phyloP scores from a whole-genome alignment of 1,139 yeast species.

The Geotrichum bryndzae region DNA sequence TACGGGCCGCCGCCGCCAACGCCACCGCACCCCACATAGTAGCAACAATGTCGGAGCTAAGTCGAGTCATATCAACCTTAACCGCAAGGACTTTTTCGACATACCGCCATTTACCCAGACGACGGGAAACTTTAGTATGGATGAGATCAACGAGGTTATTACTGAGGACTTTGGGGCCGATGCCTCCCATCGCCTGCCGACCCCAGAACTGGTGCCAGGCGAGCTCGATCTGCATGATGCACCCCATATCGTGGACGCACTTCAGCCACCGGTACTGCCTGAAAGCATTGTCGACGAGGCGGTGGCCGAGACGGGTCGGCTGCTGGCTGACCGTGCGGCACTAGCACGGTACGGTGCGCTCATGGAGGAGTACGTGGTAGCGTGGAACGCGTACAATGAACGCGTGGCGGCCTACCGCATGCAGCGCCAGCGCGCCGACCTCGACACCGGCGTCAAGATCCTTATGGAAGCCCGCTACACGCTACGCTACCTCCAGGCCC shows the following conservation, averaged over 20 bases:
- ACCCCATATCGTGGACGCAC: background rate
- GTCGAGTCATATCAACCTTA: background rate
- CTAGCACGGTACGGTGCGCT: constrained; percentile 18
- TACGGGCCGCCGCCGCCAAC: background rate
- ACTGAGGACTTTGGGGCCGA: constrained; percentile 12
- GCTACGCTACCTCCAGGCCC: constrained; percentile 27
- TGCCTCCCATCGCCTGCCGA: background rate
- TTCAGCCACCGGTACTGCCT: constrained; percentile 17
- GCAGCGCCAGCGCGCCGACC: constrained; percentile 30
- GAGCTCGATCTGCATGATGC: constrained; percentile 16
- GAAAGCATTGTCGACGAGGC: background rate
- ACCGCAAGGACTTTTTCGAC: constrained; percentile 22
- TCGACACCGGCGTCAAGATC: constrained; percentile 21
- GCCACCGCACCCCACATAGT: background rate
- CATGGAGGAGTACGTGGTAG: constrained; percentile 24
- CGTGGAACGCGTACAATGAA: constrained; percentile 27
- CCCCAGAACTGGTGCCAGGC: constrained; percentile 3
- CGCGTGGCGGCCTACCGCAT: constrained; percentile 27
- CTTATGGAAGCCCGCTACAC: constrained; percentile 22
- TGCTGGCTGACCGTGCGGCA: constrained; percentile 1
- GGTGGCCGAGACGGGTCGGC: background rate
- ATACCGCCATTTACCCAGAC: constrained; percentile 42
- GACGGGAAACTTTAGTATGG: constrained; percentile 38
- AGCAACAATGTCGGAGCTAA: background rate
- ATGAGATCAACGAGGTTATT: constrained; percentile 25